phyloP scores from a whole-genome alignment of 805 yeast species.

The Schwanniomyces polymorphus region DNA sequence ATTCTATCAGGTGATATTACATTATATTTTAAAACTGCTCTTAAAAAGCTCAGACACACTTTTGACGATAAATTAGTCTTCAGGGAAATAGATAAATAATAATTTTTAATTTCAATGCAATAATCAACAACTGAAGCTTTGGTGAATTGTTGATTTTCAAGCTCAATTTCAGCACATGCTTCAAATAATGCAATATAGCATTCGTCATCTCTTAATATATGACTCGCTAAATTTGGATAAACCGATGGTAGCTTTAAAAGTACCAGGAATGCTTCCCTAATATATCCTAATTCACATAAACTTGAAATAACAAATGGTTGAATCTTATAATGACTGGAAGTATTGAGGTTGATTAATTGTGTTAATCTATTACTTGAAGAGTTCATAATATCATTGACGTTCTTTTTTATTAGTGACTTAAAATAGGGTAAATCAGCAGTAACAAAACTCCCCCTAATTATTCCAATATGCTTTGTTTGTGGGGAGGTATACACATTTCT shows the following conservation, averaged over 20 bases:
- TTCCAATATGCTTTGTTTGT: constrained; percentile 17
- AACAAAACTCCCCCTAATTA: constrained; percentile 25
- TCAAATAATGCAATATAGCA: constrained; percentile 9
- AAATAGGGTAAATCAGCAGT: constrained; percentile 34
- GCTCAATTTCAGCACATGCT: constrained; percentile 7
- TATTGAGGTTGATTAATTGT: constrained; percentile 15
- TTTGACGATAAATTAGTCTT: neutral
- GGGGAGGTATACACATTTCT: constrained; percentile 26
- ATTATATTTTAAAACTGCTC: neutral
- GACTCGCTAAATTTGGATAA: constrained; percentile 7
- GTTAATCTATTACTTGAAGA: constrained; percentile 4
- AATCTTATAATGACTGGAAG: constrained; percentile 24
- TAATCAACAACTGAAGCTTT: neutral
- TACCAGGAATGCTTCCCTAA: constrained; percentile 25
- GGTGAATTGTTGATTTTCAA: neutral
- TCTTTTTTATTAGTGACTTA: constrained; percentile 14
- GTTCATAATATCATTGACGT: constrained; percentile 12
- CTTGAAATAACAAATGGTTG: constrained; percentile 25
- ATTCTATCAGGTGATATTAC: neutral
- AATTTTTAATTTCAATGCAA: constrained; percentile 1
- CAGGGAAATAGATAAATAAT: neutral
- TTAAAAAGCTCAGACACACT: constrained; percentile 3
- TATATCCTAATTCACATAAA: constrained; percentile 23
- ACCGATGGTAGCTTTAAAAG: constrained; percentile 15
- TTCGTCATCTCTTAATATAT: constrained; percentile 12